Percentiles rank a stretch among this genome's conserved stretches.
Evolutionary conservation across 2,329 filamentous ascomycete genomes (phyloP).

Genomic region (Trichoderma gracile): DNA sequence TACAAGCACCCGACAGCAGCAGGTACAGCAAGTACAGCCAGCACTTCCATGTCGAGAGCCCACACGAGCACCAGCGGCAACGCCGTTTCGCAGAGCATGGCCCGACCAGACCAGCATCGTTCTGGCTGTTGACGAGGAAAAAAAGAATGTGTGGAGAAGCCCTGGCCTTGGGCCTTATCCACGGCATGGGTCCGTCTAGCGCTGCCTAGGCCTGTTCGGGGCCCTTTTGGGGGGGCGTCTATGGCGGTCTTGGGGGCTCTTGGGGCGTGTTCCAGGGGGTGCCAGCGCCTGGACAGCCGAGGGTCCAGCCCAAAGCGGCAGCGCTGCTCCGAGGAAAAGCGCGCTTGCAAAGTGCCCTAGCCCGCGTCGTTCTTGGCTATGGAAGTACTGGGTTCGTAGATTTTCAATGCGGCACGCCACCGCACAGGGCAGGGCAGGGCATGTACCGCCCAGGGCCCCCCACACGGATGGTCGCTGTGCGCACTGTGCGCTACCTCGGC

Average conservation of each 20-base stretch:
- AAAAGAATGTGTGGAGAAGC: constrained; percentile 23
- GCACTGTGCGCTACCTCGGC: constrained; percentile 23
- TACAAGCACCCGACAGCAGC: background rate
- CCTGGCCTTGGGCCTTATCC: constrained; percentile 8
- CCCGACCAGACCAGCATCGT: constrained; percentile 7
- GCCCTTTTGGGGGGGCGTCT: background rate
- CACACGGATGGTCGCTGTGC: constrained; percentile 11
- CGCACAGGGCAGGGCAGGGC: background rate
- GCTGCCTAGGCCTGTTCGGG: background rate
- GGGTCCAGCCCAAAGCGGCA: constrained; percentile 22
- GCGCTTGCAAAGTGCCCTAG: constrained; percentile 1
- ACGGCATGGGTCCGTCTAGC: background rate
- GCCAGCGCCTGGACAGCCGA: constrained; percentile 1
- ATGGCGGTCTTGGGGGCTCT: background rate
- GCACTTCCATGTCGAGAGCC: background rate
- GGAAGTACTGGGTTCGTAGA: no score
- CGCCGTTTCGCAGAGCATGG: constrained; percentile 22
- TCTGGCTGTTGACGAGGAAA: background rate
- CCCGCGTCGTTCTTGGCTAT: no score
- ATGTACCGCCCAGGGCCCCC: background rate
- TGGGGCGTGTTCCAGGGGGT: constrained; percentile 10
- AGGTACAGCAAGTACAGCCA: background rate
- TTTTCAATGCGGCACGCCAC: constrained; percentile 6
- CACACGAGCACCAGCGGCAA: constrained; percentile 13
- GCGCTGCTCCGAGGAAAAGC: constrained; percentile 23